A percentile compares a stretch with the other conserved stretches of the same genome.
Evolutionary conservation across 768 basidiomycete species (phyloP).

Genomic region (Austroboletus festivus): DNA sequence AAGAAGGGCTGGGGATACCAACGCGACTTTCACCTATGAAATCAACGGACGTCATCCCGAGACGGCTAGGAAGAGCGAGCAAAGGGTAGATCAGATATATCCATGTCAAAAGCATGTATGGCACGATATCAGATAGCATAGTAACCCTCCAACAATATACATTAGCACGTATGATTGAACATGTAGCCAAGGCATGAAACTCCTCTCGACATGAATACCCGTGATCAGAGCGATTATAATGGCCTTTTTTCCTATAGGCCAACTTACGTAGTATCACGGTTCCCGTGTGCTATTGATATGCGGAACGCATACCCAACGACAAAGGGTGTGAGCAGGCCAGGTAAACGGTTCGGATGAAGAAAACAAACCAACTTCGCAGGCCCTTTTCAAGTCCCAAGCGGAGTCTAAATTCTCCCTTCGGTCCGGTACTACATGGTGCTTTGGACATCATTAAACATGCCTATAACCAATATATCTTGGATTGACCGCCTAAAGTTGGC

Average conservation of each 20-base stretch:
- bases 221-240: conserved; percentile 85
- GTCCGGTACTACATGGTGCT: too few species aligned
- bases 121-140: neutral
- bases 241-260: conserved; percentile 58
- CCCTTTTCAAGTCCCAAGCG: conserved; percentile 15
- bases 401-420: too few species aligned
- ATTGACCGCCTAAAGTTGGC: conserved; percentile 20
- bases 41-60: conserved; percentile 48
- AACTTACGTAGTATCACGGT: conserved; percentile 38
- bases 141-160: neutral
- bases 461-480: conserved; percentile 16
- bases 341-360: conserved; percentile 35
- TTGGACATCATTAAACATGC: conserved; percentile 10
- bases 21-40: conserved; percentile 66
- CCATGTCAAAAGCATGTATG: neutral
- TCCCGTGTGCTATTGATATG: conserved; percentile 47
- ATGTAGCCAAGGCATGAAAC: conserved; percentile 86
- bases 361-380: neutral
- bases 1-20: conserved; percentile 57
- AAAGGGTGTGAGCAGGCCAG: conserved; percentile 45
- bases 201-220: conserved; percentile 64
- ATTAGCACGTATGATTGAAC: neutral
- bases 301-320: conserved; percentile 57
- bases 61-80: conserved; percentile 34
- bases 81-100: conserved; percentile 14